Evolutionary conservation across 2,329 filamentous ascomycete species (phyloP).

Genomic region (Apiospora pterosperma): DNA sequence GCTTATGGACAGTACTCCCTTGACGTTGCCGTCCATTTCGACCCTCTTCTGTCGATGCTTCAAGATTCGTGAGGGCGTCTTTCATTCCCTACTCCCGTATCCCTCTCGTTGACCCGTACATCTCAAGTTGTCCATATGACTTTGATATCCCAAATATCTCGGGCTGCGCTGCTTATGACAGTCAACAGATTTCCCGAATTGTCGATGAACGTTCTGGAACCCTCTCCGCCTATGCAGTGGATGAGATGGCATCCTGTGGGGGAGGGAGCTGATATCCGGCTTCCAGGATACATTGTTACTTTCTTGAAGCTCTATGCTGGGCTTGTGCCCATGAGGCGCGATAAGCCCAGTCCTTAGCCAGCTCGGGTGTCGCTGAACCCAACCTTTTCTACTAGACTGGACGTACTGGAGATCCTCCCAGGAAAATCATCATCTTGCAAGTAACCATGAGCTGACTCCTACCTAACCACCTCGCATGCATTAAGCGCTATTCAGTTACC

Average conservation of each 20-base stretch:
- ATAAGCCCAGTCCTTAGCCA: not conserved
- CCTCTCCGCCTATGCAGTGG: not conserved
- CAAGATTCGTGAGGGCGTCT: not conserved
- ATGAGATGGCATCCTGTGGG: not conserved
- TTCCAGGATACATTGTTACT: not conserved
- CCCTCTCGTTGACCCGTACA: not conserved
- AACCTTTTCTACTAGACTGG: not conserved
- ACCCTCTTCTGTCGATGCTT: not conserved
- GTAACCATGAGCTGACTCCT: not conserved
- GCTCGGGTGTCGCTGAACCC: not conserved
- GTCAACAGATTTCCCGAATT: not conserved
- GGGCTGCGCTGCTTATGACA: not conserved
- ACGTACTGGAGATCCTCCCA: not conserved
- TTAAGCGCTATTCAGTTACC: slow-evolving; percentile 38
- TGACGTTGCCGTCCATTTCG: not conserved
- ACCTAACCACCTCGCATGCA: not conserved
- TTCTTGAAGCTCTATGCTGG: not conserved
- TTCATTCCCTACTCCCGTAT: too few species aligned
- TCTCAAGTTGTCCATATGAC: not conserved
- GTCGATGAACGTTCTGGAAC: not conserved
- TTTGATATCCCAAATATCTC: not conserved
- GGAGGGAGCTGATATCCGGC: not conserved
- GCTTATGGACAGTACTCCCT: not conserved
- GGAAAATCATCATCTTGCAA: not conserved
- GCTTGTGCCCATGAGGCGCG: not conserved